phyloP scores from a whole-genome alignment of 2,329 filamentous ascomycete genomes.

The Ophiocordyceps camponoti-floridani region DNA sequence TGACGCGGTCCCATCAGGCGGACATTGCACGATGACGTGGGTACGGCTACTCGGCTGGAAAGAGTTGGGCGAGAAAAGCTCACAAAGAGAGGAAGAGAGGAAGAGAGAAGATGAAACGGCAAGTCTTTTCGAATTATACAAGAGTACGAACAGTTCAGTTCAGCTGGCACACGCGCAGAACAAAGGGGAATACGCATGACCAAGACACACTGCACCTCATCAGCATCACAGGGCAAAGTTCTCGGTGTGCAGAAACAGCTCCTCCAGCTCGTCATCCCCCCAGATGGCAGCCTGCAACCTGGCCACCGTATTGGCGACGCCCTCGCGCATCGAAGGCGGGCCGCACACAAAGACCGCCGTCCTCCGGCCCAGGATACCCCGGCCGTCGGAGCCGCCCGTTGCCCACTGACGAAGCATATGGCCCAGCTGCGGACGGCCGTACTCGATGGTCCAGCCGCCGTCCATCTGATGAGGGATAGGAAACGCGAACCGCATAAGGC shows the following conservation, averaged over 20 bases:
- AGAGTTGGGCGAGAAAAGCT: too few relatives aligned
- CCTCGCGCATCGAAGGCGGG: conserved; percentile 69
- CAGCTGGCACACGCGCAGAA: too few relatives aligned
- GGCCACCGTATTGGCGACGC: conserved; percentile 75
- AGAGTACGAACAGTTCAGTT: too few relatives aligned
- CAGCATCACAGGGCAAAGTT: conserved; percentile 61
- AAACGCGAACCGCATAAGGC: conserved; percentile 79
- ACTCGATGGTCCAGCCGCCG: conserved; percentile 82
- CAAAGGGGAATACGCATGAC: too few relatives aligned
- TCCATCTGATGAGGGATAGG: conserved; percentile 48
- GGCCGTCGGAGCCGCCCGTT: conserved; percentile 45
- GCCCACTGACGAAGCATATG: conserved; percentile 76
- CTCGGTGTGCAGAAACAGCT: conserved; percentile 88
- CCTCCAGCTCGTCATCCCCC: conserved; percentile 60
- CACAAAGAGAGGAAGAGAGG: too few relatives aligned
- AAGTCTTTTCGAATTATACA: too few relatives aligned
- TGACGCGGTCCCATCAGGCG: too few relatives aligned
- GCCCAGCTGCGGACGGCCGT: conserved; percentile 73
- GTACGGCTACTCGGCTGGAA: too few relatives aligned
- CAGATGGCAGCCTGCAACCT: conserved; percentile 68
- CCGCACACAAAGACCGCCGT: conserved; percentile 91
- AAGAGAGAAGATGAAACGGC: too few relatives aligned
- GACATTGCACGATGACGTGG: too few relatives aligned
- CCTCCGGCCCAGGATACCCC: conserved; percentile 56
- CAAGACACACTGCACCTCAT: background rate